Evolutionary conservation across 148 eudicot species (phyloP), one percentile per base, ranked within the genome.

Genomic region (Euryodendron excelsum): DNA sequence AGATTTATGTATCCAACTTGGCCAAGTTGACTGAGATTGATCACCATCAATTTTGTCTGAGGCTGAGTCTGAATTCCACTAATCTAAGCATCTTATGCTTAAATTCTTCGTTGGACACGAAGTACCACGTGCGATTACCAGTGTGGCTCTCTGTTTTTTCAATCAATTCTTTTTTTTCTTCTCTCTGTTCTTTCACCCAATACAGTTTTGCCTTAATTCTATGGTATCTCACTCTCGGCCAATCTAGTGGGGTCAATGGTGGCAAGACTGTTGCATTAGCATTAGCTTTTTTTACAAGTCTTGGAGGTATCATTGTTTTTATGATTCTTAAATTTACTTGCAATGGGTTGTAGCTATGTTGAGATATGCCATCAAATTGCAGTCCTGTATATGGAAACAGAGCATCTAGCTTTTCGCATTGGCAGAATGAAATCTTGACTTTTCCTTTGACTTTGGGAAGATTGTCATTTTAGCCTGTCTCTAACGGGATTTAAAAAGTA

Each of bases 11-110:
- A 78, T 80, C 80, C 82, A 83, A 82, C 75, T 80, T 82, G 86
- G 81, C 86, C 87, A 78, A 85, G 78, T 71, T 84, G 83, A 81
- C 87, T 50, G 67, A 84, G 73, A 45, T 84, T 82, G 66, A 84
- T 85, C 80, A 80, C 72, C 78, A 75, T 78, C 83, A 82, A 71
- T 81, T n/a, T 80, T 37, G 53, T 82, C 73, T n/a, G 48, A 82
- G 84, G 76, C 28, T 84, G 88, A 87, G 81, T 80, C 59, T 80
- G 86, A 80, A 72, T 82, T 73, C 89, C 89, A 87, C 82, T 82
- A 58, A 50, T 78, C 48, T 59, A 6, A 78, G 75, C 85, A 84
- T 83, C 80, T 77, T 66, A 21, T 80, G 56, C 78, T 76, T 77
- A 67, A 77, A 27, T 37, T 48, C 74, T 10, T 23, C 37, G 53